Evolutionary conservation across 768 basidiomycete genomes (phyloP).

Genomic region (Dioszegia hungarica): DNA sequence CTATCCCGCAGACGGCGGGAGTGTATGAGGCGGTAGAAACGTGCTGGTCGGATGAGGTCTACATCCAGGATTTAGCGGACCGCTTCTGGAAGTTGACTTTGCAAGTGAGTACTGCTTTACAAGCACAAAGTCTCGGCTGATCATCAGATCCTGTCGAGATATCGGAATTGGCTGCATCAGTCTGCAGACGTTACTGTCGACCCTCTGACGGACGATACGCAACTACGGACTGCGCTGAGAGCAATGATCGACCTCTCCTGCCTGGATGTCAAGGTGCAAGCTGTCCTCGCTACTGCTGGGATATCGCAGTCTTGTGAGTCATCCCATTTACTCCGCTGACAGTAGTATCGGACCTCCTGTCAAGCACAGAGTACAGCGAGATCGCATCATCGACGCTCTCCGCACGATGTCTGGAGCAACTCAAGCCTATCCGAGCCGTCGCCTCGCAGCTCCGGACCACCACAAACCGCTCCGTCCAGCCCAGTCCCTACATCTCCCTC

Average conservation of each 20-base stretch:
- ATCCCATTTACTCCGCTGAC: background rate
- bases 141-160: constrained; percentile 51
- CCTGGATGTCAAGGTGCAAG: background rate
- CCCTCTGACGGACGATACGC: constrained; percentile 56
- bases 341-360: background rate
- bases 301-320: too few species aligned
- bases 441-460: constrained; percentile 84
- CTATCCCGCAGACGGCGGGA: constrained; percentile 59
- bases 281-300: too few species aligned
- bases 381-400: background rate
- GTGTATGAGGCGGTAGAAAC: constrained; percentile 67
- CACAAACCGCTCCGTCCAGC: constrained; percentile 55
- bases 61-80: constrained; percentile 71
- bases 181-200: background rate
- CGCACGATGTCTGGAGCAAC: constrained; percentile 75
- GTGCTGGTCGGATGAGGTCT: constrained; percentile 85
- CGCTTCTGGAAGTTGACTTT: constrained; percentile 88
- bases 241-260: background rate
- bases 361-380: background rate
- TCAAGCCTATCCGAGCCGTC: constrained; percentile 78
- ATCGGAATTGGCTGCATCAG: constrained; percentile 50
- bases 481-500: constrained; percentile 76
- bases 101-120: too few species aligned
- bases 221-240: constrained; percentile 50
- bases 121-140: constrained; percentile 24